phyloP scores from a whole-genome alignment of 148 eudicot species.

The Rhododendron mucronatum region DNA sequence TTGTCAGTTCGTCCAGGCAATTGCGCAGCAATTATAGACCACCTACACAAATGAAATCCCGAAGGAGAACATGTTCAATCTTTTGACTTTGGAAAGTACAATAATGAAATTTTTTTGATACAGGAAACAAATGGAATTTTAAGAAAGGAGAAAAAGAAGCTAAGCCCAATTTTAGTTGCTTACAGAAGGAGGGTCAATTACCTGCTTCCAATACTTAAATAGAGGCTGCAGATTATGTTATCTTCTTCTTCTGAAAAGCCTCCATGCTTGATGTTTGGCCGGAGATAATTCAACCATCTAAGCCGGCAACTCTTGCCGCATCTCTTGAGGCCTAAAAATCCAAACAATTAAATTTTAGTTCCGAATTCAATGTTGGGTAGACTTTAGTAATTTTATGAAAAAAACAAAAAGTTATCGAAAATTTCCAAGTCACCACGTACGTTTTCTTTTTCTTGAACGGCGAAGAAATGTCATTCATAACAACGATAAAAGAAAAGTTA shows the following conservation, averaged over 20 bases:
- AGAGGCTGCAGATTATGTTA: constrained; percentile 50
- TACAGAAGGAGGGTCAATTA: neutral
- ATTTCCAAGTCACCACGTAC: neutral
- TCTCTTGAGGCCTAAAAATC: constrained; percentile 59
- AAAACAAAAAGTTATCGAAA: neutral
- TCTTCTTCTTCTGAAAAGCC: constrained; percentile 60
- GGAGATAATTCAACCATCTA: constrained; percentile 56
- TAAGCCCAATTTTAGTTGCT: neutral
- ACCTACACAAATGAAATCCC: constrained; percentile 27
- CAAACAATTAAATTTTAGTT: neutral
- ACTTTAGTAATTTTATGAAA: neutral
- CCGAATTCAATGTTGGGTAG: neutral
- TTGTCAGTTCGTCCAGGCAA: constrained; percentile 68
- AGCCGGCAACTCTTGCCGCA: constrained; percentile 50
- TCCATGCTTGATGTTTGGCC: constrained; percentile 58
- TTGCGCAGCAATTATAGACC: constrained; percentile 77
- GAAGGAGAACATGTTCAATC: neutral
- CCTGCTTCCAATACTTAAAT: constrained; percentile 60
- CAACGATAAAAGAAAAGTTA: too few relatives aligned
- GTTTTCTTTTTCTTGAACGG: too few relatives aligned
- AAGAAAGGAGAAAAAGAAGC: neutral
- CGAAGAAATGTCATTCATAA: too few relatives aligned
- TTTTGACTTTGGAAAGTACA: neutral
- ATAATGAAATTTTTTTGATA: too few relatives aligned
- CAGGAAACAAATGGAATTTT: neutral